Evolutionary conservation across 225 moss, liverwort and hornwort species (phyloP).

Genomic region (Bryoerythrophyllum caledonicum): DNA sequence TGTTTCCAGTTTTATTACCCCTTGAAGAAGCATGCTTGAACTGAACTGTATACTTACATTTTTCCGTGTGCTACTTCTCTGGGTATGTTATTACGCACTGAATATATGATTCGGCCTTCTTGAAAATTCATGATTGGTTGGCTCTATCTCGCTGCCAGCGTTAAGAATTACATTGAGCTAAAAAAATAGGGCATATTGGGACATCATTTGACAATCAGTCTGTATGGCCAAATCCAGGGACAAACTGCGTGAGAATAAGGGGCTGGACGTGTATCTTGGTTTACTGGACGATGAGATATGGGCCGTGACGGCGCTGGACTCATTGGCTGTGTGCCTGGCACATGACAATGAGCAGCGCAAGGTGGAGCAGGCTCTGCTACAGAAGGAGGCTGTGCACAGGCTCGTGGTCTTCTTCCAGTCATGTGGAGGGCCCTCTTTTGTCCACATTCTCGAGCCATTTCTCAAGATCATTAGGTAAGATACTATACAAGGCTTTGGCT

Average conservation of each 20-base stretch:
- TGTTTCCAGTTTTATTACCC: neutral
- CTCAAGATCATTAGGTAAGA: slow-evolving; percentile 77
- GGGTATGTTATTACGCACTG: too few species aligned
- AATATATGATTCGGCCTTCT: neutral
- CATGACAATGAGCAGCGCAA: slow-evolving; percentile 89
- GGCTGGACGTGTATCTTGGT: slow-evolving; percentile 70
- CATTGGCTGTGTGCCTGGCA: slow-evolving; percentile 75
- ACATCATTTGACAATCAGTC: neutral
- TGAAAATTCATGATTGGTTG: neutral
- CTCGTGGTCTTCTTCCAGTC: slow-evolving; percentile 70
- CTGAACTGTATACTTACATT: neutral
- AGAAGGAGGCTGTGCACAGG: slow-evolving; percentile 66
- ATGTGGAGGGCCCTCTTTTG: slow-evolving; percentile 65
- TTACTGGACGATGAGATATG: slow-evolving; percentile 70
- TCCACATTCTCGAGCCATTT: slow-evolving; percentile 82
- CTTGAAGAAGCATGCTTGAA: neutral
- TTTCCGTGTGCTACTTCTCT: neutral
- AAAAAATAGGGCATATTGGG: neutral
- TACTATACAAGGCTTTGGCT: neutral
- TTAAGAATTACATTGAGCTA: neutral
- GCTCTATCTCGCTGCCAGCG: neutral
- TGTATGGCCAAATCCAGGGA: slow-evolving; percentile 36
- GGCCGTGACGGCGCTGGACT: slow-evolving; percentile 76
- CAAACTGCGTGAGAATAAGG: slow-evolving; percentile 54
- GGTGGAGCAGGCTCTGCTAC: slow-evolving; percentile 67